phyloP scores from a whole-genome alignment of 2,329 filamentous ascomycete species.

The Alternaria hordeiaustralica region DNA sequence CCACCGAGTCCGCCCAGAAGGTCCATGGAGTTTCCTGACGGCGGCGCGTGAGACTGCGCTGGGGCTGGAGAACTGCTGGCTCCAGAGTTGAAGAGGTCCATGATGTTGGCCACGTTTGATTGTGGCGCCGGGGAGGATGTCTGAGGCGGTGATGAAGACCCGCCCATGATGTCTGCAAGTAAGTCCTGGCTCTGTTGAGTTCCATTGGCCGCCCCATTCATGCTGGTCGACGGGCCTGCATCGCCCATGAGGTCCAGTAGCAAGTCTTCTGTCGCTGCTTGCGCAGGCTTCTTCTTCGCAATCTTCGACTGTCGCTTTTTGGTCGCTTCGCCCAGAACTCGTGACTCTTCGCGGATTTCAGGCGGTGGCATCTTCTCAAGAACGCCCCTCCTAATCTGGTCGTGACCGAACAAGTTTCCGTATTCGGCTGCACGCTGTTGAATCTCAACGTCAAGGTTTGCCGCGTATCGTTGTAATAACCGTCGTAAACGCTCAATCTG shows the following conservation, averaged over 20 bases:
- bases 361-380: slow-evolving; percentile 97
- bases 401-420: slow-evolving; percentile 88
- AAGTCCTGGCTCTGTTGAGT: slow-evolving; percentile 77
- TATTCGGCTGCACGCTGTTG: slow-evolving; percentile 97
- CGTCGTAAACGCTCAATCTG: slow-evolving; percentile 86
- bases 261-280: slow-evolving; percentile 89
- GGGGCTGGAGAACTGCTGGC: slow-evolving; percentile 50
- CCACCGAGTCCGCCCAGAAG: slow-evolving; percentile 54
- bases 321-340: slow-evolving; percentile 82
- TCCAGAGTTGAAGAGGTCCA: slow-evolving; percentile 79
- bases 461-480: slow-evolving; percentile 77
- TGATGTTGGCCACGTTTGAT: slow-evolving; percentile 68
- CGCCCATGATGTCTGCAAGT: slow-evolving; percentile 86
- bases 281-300: slow-evolving; percentile 73
- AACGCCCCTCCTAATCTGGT: slow-evolving; percentile 85
- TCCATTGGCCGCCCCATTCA: slow-evolving; percentile 62
- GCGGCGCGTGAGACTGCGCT: slow-evolving; percentile 48
- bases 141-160: slow-evolving; percentile 57
- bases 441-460: slow-evolving; percentile 91
- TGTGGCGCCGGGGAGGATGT: slow-evolving; percentile 43
- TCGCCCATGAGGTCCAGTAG: slow-evolving; percentile 92
- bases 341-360: slow-evolving; percentile 93
- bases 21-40: slow-evolving; percentile 48
- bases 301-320: slow-evolving; percentile 59
- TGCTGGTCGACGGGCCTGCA: slow-evolving; percentile 61